Evolutionary conservation across 805 yeast species (phyloP).

Genomic region (Priceomyces fermenticarens): DNA sequence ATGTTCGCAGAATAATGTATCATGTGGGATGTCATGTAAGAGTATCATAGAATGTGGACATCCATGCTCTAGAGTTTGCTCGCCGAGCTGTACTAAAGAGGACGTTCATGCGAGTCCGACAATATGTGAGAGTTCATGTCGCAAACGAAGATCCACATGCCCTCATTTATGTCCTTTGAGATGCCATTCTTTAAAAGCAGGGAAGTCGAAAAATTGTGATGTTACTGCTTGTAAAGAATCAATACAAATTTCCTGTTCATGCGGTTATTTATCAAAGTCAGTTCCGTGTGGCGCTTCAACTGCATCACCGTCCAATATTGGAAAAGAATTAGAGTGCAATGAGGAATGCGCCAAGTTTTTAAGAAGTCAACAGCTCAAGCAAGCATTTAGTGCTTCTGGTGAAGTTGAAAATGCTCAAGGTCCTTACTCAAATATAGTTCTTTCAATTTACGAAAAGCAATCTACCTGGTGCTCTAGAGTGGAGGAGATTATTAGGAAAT

Average conservation of each 20-base stretch:
- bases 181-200: conserved; percentile 57
- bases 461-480: conserved; percentile 65
- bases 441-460: conserved; percentile 53
- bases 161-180: conserved; percentile 61
- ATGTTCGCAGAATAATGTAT: conserved; percentile 66
- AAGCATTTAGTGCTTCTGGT: conserved; percentile 48
- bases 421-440: conserved; percentile 45
- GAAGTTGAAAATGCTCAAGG: conserved; percentile 15
- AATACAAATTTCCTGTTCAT: conserved; percentile 55
- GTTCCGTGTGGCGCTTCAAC: conserved; percentile 59
- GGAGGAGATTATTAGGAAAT: conserved; percentile 50
- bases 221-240: conserved; percentile 47
- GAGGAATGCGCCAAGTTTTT: conserved; percentile 61
- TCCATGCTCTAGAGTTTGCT: conserved; percentile 56
- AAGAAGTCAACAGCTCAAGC: conserved; percentile 60
- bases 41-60: conserved; percentile 39
- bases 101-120: conserved; percentile 48
- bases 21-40: conserved; percentile 50
- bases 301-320: conserved; percentile 27
- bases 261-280: conserved; percentile 53
- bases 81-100: conserved; percentile 55
- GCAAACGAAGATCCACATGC: conserved; percentile 49
- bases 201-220: conserved; percentile 45
- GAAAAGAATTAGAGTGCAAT: conserved; percentile 56
- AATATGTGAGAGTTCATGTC: conserved; percentile 60